Conservation (phyloP, 2,329 filamentous ascomycete species). For the Hypoxylon sp. region DNA sequence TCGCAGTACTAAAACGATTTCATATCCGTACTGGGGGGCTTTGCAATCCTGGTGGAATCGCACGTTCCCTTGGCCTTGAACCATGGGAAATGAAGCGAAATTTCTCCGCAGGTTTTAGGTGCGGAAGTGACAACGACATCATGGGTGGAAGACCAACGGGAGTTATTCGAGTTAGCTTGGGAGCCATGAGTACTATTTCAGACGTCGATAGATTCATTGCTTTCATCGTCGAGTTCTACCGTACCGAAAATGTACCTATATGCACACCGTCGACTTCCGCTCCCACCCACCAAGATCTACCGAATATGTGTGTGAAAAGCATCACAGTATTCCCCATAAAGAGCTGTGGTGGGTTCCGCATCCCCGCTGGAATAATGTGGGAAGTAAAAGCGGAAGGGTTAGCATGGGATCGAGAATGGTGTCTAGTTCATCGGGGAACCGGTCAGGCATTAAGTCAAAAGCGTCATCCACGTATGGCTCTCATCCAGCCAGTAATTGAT, state of each 20-base stretch:
- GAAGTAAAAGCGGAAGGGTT: constrained; percentile 85
- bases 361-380: constrained; percentile 78
- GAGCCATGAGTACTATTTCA: constrained; percentile 85
- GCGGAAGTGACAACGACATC: constrained; percentile 86
- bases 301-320: constrained; percentile 69
- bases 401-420: constrained; percentile 97
- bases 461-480: constrained; percentile 86
- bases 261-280: constrained; percentile 21
- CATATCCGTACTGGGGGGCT: constrained; percentile 90
- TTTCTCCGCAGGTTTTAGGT: constrained; percentile 87
- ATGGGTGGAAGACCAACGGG: constrained; percentile 90
- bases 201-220: constrained; percentile 81
- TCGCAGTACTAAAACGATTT: constrained; percentile 82
- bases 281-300: constrained; percentile 8
- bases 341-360: constrained; percentile 84
- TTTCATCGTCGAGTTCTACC: constrained; percentile 81
- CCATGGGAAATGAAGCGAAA: constrained; percentile 88
- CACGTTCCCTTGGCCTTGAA: constrained; percentile 78
- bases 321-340: constrained; percentile 92
- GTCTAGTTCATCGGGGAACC: constrained; percentile 88
- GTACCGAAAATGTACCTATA: constrained; percentile 31
- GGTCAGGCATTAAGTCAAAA: constrained; percentile 91
- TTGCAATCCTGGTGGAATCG: constrained; percentile 92
- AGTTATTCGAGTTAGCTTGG: constrained; percentile 86
- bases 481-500: constrained; percentile 83